A percentile compares a stretch with the other conserved stretches of the same genome.
Conservation (phyloP, 768 basidiomycete genomes). For the Dacryopinax primogenitus region DNA sequence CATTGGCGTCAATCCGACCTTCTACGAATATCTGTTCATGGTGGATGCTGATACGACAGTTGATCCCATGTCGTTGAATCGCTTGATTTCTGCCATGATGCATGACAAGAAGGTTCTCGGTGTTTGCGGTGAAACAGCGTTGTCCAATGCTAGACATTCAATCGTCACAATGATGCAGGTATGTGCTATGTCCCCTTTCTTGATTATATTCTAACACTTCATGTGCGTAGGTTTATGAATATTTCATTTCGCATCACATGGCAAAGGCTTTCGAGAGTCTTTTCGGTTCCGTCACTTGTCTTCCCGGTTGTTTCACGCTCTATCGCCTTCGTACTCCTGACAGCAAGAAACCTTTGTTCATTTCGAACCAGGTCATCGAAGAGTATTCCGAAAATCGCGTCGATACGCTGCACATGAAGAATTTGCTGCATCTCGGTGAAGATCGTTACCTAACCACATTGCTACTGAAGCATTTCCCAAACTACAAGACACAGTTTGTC, state of each 20-base stretch:
- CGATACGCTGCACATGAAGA: conserved; percentile 98
- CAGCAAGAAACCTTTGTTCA: conserved; percentile 86
- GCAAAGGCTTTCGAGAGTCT: conserved; percentile 95
- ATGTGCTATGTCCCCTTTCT: conserved; percentile 16
- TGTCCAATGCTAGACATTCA: conserved; percentile 89
- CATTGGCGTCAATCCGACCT: conserved; percentile 95
- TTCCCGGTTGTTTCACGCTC: conserved; percentile 97
- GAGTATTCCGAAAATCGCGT: conserved; percentile 95
- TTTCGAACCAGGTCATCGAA: conserved; percentile 77
- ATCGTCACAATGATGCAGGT: conserved; percentile 96
- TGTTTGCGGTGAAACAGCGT: conserved; percentile 87
- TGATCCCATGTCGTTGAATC: conserved; percentile 72
- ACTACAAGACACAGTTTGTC: conserved; percentile 88
- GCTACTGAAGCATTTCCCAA: conserved; percentile 88
- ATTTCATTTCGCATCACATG: conserved; percentile 98
- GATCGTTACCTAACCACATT: conserved; percentile 97
- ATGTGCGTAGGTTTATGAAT: conserved; percentile 99
- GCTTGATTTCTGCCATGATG: conserved; percentile 90
- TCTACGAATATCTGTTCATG: conserved; percentile 92
- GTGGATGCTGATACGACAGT: conserved; percentile 94
- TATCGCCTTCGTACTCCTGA: conserved; percentile 91
- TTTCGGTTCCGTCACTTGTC: conserved; percentile 95
- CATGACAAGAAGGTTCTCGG: conserved; percentile 91
- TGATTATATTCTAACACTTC: no score
- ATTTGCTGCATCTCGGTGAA: conserved; percentile 91